A percentile compares a stretch with the other conserved stretches of the same genome.
phyloP scores from a whole-genome alignment of 192 early-diverging fungal species.

The Umbelopsis ramanniana region DNA sequence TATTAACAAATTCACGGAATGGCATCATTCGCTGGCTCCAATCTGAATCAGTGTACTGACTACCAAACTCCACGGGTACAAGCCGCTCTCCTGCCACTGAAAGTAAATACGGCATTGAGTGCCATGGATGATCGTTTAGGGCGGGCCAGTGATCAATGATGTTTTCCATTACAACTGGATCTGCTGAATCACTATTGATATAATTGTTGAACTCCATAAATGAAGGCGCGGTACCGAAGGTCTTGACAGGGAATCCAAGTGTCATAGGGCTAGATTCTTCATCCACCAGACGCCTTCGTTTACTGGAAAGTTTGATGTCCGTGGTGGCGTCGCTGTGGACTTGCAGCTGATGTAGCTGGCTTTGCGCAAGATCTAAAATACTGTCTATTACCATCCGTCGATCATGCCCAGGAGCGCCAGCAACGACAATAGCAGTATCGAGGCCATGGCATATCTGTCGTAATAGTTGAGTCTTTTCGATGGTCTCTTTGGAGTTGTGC shows the following conservation, averaged over 20 bases:
- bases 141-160: slow-evolving; percentile 75
- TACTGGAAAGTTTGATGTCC: neutral
- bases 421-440: slow-evolving; percentile 60
- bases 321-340: neutral
- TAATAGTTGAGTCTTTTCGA: slow-evolving; percentile 15
- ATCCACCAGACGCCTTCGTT: neutral
- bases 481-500: neutral
- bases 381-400: slow-evolving; percentile 24
- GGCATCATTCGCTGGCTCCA: slow-evolving; percentile 80
- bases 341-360: slow-evolving; percentile 24
- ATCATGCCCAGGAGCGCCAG: slow-evolving; percentile 51
- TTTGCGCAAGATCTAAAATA: slow-evolving; percentile 34
- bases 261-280: neutral
- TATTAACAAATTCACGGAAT: slow-evolving; percentile 72
- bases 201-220: slow-evolving; percentile 28
- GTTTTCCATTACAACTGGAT: slow-evolving; percentile 56
- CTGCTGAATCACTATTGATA: slow-evolving; percentile 16
- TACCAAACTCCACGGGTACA: slow-evolving; percentile 85
- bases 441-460: slow-evolving; percentile 45
- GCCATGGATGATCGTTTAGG: slow-evolving; percentile 59
- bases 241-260: slow-evolving; percentile 21
- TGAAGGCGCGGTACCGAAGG: slow-evolving; percentile 9
- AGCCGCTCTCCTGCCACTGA: slow-evolving; percentile 65
- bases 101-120: slow-evolving; percentile 61
- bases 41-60: slow-evolving; percentile 71